phyloP scores from a whole-genome alignment of 1,284 basidiomycete genomes.

The Ustilago sp. region DNA sequence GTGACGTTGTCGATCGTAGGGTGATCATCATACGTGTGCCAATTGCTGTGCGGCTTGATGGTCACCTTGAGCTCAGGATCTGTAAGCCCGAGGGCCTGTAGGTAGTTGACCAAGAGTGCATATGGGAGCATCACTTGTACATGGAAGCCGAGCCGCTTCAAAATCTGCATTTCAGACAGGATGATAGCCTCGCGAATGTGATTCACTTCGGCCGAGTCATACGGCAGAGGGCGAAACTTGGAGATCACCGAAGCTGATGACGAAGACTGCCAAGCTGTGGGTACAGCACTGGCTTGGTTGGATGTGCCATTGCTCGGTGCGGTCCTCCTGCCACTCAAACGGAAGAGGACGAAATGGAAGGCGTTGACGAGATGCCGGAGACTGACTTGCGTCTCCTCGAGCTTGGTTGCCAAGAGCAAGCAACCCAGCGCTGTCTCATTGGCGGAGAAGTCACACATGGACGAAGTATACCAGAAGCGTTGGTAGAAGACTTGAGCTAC shows the following conservation, averaged over 20 bases:
- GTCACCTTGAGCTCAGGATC: slow-evolving; percentile 16
- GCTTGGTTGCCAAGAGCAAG: slow-evolving; percentile 92
- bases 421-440: slow-evolving; percentile 91
- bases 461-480: slow-evolving; percentile 94
- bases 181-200: slow-evolving; percentile 79
- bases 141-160: slow-evolving; percentile 76
- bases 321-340: background rate
- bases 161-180: slow-evolving; percentile 94
- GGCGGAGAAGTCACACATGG: slow-evolving; percentile 91
- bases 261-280: background rate
- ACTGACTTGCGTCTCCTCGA: slow-evolving; percentile 90
- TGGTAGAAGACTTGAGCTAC: slow-evolving; percentile 97
- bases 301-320: background rate
- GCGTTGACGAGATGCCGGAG: slow-evolving; percentile 95
- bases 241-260: slow-evolving; percentile 70
- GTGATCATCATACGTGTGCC: background rate
- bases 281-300: background rate
- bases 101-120: slow-evolving; percentile 92
- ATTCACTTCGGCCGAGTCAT: slow-evolving; percentile 14
- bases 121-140: slow-evolving; percentile 85
- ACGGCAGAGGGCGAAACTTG: slow-evolving; percentile 71
- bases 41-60: background rate
- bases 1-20: background rate
- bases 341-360: slow-evolving; percentile 80
- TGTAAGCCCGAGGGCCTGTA: slow-evolving; percentile 84